Percentiles rank a stretch among this genome's conserved stretches.
These are phyloP conservation scores for Gracilaria caudata DNA, from an alignment of 23 red algal species.

Conservation along the genomic window DNA sequence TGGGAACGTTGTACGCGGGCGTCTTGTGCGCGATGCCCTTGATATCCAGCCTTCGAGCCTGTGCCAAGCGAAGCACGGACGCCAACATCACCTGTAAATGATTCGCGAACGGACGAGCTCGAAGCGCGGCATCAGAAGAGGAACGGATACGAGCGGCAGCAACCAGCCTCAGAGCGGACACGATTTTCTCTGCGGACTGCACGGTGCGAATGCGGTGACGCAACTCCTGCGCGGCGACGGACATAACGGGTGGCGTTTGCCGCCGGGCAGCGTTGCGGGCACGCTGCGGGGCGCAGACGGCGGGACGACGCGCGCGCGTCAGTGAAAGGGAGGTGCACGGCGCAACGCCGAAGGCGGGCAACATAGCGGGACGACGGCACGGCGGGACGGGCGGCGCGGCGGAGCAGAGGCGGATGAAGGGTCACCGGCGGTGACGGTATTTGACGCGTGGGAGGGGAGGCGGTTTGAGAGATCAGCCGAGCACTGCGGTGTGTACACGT, in stretches of 20 bases:
- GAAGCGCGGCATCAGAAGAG: slow-evolving; percentile 56
- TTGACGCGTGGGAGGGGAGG: not conserved
- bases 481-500: slow-evolving; percentile 21
- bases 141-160: slow-evolving; percentile 77
- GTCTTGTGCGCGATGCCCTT: slow-evolving; percentile 40
- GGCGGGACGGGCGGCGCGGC: not conserved
- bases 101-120: slow-evolving; percentile 71
- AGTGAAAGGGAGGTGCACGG: not conserved
- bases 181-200: slow-evolving; percentile 71
- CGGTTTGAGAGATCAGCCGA: slow-evolving; percentile 24
- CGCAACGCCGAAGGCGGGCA: slow-evolving; percentile 23
- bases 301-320: not conserved
- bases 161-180: slow-evolving; percentile 70
- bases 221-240: slow-evolving; percentile 38
- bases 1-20: not conserved
- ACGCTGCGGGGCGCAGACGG: not conserved
- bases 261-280: not conserved
- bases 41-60: slow-evolving; percentile 36
- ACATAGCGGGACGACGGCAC: not conserved
- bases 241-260: slow-evolving; percentile 14
- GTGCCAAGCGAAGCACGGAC: slow-evolving; percentile 27
- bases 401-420: not conserved
- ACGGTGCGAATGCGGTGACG: slow-evolving; percentile 71
- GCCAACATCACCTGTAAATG: slow-evolving; percentile 52
- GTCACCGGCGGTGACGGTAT: not conserved